Evolutionary conservation across 495 filamentous ascomycete species (phyloP).

Genomic region (Collariella sp.): DNA sequence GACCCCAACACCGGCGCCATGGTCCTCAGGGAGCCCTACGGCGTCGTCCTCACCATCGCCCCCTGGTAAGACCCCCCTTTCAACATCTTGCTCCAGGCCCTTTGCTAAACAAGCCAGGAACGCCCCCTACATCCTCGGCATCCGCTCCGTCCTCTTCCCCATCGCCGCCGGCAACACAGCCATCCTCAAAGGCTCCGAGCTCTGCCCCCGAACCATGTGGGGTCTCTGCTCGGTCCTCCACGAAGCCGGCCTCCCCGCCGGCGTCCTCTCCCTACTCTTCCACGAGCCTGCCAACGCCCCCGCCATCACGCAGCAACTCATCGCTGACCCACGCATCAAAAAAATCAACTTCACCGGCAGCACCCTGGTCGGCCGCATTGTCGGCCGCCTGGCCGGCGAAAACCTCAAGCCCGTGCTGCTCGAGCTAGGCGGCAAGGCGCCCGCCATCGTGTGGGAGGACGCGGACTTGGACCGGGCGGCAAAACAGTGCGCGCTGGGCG

Average conservation of each 20-base stretch:
- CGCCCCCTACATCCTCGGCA: slow-evolving; percentile 61
- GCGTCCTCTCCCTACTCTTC: slow-evolving; percentile 51
- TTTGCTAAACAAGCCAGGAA: slow-evolving; percentile 46
- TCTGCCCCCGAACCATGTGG: slow-evolving; percentile 67
- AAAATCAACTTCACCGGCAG: slow-evolving; percentile 65
- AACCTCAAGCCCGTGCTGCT: slow-evolving; percentile 59
- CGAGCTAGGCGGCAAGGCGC: slow-evolving; percentile 63
- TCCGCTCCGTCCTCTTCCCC: slow-evolving; percentile 61
- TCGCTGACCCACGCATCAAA: slow-evolving; percentile 45
- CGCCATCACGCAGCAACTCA: slow-evolving; percentile 47
- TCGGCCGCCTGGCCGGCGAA: slow-evolving; percentile 50
- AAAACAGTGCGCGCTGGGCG: slow-evolving; percentile 39
- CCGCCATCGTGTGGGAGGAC: slow-evolving; percentile 57
- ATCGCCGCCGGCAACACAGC: slow-evolving; percentile 67
- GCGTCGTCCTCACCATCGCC: slow-evolving; percentile 72
- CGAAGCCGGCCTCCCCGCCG: slow-evolving; percentile 61
- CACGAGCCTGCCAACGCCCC: slow-evolving; percentile 45
- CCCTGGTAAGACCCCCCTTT: slow-evolving; percentile 55
- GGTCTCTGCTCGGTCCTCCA: slow-evolving; percentile 59
- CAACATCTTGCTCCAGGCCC: background rate
- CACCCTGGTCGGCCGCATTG: slow-evolving; percentile 49
- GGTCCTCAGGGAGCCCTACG: slow-evolving; percentile 72
- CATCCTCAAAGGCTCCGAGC: slow-evolving; percentile 56
- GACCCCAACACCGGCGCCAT: slow-evolving; percentile 54
- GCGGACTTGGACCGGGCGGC: slow-evolving; percentile 55